These are phyloP conservation scores for Hypericum perforatum DNA, from an alignment of 345 rosid genomes.

Conservation along the genomic window DNA sequence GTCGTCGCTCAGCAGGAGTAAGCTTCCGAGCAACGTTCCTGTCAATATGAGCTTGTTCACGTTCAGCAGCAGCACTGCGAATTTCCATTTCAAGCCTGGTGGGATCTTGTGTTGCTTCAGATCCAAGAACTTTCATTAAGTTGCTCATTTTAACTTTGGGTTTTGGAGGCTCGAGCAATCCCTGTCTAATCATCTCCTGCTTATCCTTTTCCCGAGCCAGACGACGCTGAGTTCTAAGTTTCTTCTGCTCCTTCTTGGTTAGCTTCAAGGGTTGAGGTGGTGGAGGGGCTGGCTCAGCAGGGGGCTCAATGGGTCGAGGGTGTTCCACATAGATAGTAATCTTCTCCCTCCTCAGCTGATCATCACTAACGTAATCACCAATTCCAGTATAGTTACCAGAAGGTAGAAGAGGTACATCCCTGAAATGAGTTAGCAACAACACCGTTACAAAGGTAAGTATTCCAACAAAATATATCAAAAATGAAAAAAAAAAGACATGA, in stretches of 20 bases:
- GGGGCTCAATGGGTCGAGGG: constrained; percentile 90
- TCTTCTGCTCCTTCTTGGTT: constrained; percentile 94
- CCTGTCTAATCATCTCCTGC: constrained; percentile 97
- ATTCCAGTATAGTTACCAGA: constrained; percentile 46
- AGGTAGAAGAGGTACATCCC: constrained; percentile 63
- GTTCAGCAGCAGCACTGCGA: constrained; percentile 90
- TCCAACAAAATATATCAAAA: background rate
- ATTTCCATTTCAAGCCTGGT: constrained; percentile 91
- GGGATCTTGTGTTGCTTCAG: constrained; percentile 98
- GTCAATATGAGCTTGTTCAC: constrained; percentile 96
- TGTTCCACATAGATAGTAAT: constrained; percentile 77
- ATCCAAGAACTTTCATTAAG: constrained; percentile 86
- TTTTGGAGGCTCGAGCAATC: constrained; percentile 87
- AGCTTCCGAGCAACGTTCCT: constrained; percentile 86
- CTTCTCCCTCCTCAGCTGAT: constrained; percentile 60
- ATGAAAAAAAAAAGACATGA: background rate
- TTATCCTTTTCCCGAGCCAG: constrained; percentile 82
- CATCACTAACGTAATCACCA: constrained; percentile 30
- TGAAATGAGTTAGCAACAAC: constrained; percentile 21
- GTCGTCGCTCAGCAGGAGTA: constrained; percentile 87
- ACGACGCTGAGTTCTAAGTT: constrained; percentile 87
- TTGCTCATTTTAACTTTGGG: constrained; percentile 97
- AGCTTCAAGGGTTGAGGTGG: constrained; percentile 90
- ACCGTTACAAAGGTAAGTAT: background rate
- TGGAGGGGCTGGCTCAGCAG: constrained; percentile 95